Base-by-base conservation (phyloP, 1,139 yeast genomes). In the Zygoascus meyerae region DNA sequence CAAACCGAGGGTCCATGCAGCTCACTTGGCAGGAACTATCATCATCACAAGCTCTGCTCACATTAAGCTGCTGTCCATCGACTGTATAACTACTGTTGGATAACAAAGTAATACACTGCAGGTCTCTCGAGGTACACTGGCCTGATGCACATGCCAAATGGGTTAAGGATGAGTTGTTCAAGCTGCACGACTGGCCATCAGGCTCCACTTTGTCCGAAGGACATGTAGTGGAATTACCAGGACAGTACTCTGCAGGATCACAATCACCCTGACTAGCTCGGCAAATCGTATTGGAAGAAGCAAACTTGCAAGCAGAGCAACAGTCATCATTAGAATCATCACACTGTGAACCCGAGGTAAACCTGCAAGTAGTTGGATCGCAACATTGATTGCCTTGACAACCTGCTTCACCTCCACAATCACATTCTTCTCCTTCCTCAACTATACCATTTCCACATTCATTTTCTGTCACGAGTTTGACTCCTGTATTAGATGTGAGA, bases 381-480 rank as follows among this genome's bases (percentile, higher is more conserved):
- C 70, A 68, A 54, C 73, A 69, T 6, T 56, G 30, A 46, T 65
- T 60, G 35, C 47, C 55, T 14, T 55, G 57, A 47, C 71, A 67
- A 4, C 68, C 69, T n/a, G 57, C 62, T 11, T 40, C 59, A 9
- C 70, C 70, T 12, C 72, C 72, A 51, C 72, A 68, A 48, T 67
- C 71, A 48, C 71, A 67, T 21, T 67, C 71, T 46, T 67, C 71
- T 11, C 71, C 71, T 14, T 63, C 69, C 47, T 67, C 71, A 4
- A 67, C 70, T 44, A 67, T 67, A 6, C 71, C 71, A 49, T 67
- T 67, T 15, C 71, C 71, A 46, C 71, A 67, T 34, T 62, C 65
- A 47, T 64, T 64, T 35, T 52, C 58, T 1, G 67, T 61, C 30
- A 65, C 58, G 17, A 66, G 60, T 29, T 48, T 50, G 38, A 65